A percentile compares a stretch with the other conserved stretches of the same genome.
Evolutionary conservation across 225 moss, liverwort and hornwort species (phyloP).

Genomic region (Pseudisothecium myosuroides): DNA sequence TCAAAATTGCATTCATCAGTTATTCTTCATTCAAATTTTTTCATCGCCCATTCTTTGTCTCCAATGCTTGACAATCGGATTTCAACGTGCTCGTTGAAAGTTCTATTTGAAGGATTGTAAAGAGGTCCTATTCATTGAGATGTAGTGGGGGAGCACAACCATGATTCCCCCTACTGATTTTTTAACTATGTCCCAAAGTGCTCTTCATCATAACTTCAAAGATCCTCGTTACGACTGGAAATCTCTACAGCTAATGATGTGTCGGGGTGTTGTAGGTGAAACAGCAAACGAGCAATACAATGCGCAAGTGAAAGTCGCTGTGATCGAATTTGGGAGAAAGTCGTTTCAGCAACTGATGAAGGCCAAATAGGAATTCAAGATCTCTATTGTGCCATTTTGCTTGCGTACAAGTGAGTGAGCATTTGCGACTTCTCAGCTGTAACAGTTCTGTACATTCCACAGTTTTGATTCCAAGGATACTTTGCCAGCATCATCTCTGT

Average conservation of each 20-base stretch:
- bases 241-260: background rate
- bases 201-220: background rate
- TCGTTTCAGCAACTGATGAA: background rate
- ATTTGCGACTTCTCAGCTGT: background rate
- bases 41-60: background rate
- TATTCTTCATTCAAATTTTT: background rate
- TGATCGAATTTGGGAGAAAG: slow-evolving; percentile 1
- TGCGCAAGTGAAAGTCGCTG: background rate
- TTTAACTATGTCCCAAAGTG: background rate
- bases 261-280: background rate
- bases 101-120: background rate
- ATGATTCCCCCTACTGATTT: background rate
- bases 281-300: slow-evolving; percentile 1
- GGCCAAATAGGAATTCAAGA: background rate
- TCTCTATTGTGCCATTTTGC: slow-evolving; percentile 1
- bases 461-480: background rate
- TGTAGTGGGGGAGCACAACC: background rate
- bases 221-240: background rate
- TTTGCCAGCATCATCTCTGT: background rate
- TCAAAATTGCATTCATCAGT: background rate
- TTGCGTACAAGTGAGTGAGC: background rate
- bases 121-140: background rate
- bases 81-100: background rate
- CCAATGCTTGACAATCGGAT: background rate
- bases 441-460: background rate